phyloP scores from a whole-genome alignment of 768 basidiomycete species.

The Brasilioporus rufonigricans region DNA sequence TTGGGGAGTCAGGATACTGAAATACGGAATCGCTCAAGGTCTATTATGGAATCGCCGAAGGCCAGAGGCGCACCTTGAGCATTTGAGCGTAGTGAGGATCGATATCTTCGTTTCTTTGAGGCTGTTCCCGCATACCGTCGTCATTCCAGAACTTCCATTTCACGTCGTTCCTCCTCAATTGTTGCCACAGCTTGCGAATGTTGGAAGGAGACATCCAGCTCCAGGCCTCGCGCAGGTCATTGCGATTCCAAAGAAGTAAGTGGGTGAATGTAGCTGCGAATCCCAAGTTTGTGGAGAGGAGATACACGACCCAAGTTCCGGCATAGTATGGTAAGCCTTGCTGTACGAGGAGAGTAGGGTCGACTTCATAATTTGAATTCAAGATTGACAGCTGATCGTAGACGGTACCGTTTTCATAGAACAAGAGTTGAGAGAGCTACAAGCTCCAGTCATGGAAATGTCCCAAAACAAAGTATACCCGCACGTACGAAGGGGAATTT shows the following conservation, averaged over 20 bases:
- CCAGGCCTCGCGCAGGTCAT: constrained; percentile 48
- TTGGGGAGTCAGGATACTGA: background rate
- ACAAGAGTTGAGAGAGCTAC: constrained; percentile 1
- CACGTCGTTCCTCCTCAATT: constrained; percentile 28
- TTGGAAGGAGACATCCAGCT: constrained; percentile 40
- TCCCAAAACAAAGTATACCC: background rate
- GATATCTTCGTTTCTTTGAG: constrained; percentile 38
- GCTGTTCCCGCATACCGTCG: constrained; percentile 19
- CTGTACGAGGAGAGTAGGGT: constrained; percentile 44
- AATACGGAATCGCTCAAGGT: background rate
- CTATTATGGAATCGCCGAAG: constrained; percentile 15
- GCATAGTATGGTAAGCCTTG: constrained; percentile 36
- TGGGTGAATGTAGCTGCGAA: constrained; percentile 53
- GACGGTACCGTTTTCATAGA: background rate
- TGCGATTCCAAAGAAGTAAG: constrained; percentile 51
- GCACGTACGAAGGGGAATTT: constrained; percentile 53
- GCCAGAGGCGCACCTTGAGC: constrained; percentile 29
- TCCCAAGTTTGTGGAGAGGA: constrained; percentile 21
- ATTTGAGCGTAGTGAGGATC: constrained; percentile 61
- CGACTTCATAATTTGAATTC: constrained; percentile 29
- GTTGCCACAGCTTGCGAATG: constrained; percentile 24
- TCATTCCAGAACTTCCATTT: constrained; percentile 38
- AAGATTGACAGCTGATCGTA: background rate
- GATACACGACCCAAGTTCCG: constrained; percentile 21
- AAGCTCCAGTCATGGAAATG: background rate